Evolutionary conservation across 208 protist species (phyloP), one percentile per base, ranked within the genome.

Genomic region (Acanthamoeba quina): DNA sequence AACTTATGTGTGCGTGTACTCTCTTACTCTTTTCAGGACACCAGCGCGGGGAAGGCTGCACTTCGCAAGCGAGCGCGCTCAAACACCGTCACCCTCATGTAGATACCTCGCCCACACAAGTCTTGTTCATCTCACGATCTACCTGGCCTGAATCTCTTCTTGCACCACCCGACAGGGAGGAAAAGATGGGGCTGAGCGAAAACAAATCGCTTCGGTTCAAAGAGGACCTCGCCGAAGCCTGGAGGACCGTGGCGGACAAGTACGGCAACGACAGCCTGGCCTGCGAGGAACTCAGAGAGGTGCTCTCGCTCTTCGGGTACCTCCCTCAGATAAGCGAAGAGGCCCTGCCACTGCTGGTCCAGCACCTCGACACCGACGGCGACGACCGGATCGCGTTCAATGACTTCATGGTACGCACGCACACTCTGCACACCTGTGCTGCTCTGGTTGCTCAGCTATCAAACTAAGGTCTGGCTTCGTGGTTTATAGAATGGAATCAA

Each of bases 161-260:
- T 64, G 58, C 13, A 29, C 26, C 21, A 29, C 58, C 7, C n/a
- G 24, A 15, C 13, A 82, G 72, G 34, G 72, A 37, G 49, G 78
- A 86, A 31, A 86, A 62, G 78, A 86, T 86, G 78, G 78, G 78
- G 24, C 78, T 86, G 17, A 86, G 49, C 78, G 26, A n/a, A 9
- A 62, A 29, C 49, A 86, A 86, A 49, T 49, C 68, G 34, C 31
- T 78, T 19, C 34, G 37, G 21, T 86, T 86, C 15, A 54, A 41
- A 24, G 52, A 86, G 49, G 47, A 62, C 78, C 78, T 86, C n/a
- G 78, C 31, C 47, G 78, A 86, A 26, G 78, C 78, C 10, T 86
- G 78, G 78, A 41, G 19, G 24, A 86, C 29, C 26, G 78, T 86
- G 47, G 78, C 78, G n/a, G 78, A 86, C 6, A 86, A 86, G 78